Percentiles rank a stretch among this genome's conserved stretches.
phyloP scores from a whole-genome alignment of 1,139 yeast genomes.

The Kodamaea alishanica region DNA sequence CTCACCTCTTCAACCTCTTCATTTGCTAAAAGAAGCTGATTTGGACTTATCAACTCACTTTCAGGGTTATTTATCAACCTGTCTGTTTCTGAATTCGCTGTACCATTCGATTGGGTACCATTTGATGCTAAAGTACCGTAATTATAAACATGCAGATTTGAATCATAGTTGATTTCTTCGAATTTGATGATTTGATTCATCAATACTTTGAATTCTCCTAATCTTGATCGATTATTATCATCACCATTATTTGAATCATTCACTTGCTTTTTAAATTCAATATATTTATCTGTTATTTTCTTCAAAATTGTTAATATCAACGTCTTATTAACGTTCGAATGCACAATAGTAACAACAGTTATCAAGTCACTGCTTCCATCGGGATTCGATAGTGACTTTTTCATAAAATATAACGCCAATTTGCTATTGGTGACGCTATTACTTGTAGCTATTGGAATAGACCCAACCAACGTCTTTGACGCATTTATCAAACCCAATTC shows the following conservation, averaged over 20 bases:
- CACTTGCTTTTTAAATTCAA: constrained; percentile 35
- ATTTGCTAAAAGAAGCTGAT: constrained; percentile 38
- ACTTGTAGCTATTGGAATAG: constrained; percentile 34
- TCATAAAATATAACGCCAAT: constrained; percentile 47
- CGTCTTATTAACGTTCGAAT: constrained; percentile 41
- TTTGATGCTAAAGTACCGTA: constrained; percentile 23
- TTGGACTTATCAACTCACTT: constrained; percentile 32
- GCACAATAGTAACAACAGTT: constrained; percentile 48
- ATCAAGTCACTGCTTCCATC: constrained; percentile 50
- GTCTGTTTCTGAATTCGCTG: constrained; percentile 9
- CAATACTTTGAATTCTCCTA: constrained; percentile 49
- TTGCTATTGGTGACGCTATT: constrained; percentile 29
- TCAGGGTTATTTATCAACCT: constrained; percentile 7
- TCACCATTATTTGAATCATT: constrained; percentile 13
- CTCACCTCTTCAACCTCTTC: constrained; percentile 54
- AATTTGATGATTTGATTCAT: constrained; percentile 51
- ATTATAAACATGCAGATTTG: constrained; percentile 32
- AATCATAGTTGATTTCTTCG: constrained; percentile 46
- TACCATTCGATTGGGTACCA: no score
- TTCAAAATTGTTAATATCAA: constrained; percentile 47
- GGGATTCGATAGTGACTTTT: constrained; percentile 36
- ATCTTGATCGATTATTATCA: constrained; percentile 22
- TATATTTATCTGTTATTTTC: constrained; percentile 48
- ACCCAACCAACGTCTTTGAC: constrained; percentile 43
- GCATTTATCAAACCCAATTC: constrained; percentile 53